phyloP scores from a whole-genome alignment of 2,329 filamentous ascomycete species.

The Monilinia vaccinii-corymbosi region DNA sequence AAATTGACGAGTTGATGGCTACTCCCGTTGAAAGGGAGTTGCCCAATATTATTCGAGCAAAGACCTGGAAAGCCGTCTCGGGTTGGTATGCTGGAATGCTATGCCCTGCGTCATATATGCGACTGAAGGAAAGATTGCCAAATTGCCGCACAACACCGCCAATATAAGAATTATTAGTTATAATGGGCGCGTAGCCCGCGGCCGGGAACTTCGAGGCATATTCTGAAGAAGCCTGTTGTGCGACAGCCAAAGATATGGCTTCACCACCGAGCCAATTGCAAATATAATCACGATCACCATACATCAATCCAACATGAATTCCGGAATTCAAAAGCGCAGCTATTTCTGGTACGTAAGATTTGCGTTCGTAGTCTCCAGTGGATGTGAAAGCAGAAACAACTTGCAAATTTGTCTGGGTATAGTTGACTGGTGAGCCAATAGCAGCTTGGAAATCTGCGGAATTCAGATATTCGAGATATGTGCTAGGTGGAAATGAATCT shows the following conservation, averaged over 20 bases:
- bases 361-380: conserved; percentile 54
- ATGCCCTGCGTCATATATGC: conserved; percentile 59
- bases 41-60: conserved; percentile 48
- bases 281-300: conserved; percentile 55
- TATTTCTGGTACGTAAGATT: conserved; percentile 49
- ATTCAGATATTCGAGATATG: conserved; percentile 58
- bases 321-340: conserved; percentile 51
- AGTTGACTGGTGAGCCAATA: conserved; percentile 55
- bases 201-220: conserved; percentile 48
- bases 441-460: conserved; percentile 48
- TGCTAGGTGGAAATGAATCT: conserved; percentile 54
- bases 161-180: conserved; percentile 58
- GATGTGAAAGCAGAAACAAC: conserved; percentile 39
- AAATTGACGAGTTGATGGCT: conserved; percentile 41
- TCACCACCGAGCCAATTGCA: conserved; percentile 70
- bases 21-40: conserved; percentile 42
- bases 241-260: conserved; percentile 56
- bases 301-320: conserved; percentile 62
- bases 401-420: conserved; percentile 39
- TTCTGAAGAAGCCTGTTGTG: conserved; percentile 36
- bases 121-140: conserved; percentile 62
- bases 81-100: conserved; percentile 50
- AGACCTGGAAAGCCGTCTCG: conserved; percentile 44
- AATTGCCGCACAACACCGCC: conserved; percentile 68
- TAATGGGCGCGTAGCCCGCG: conserved; percentile 64